These are phyloP conservation scores for Yarrowia bubula DNA, from an alignment of 805 yeast species.

Conservation along the genomic window DNA sequence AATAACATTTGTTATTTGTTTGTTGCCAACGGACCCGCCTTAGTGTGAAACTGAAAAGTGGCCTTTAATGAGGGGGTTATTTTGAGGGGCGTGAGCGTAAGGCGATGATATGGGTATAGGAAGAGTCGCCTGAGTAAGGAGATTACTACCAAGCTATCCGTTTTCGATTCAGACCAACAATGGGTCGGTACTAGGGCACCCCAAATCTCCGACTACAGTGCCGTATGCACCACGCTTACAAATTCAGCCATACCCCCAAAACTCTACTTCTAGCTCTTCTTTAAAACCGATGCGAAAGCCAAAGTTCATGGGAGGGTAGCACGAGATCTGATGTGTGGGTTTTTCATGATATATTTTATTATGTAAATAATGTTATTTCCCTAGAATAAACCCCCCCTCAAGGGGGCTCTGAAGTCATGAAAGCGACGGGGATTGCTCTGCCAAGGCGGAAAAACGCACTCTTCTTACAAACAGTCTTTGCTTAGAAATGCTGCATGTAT, in stretches of 20 bases:
- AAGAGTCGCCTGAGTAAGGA: too few species aligned
- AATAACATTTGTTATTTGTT: not conserved
- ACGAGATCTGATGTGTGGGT: too few species aligned
- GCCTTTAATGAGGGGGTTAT: not conserved
- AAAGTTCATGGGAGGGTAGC: constrained; percentile 21
- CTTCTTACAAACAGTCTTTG: constrained; percentile 2
- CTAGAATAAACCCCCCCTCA: too few species aligned
- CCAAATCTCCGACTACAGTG: not conserved
- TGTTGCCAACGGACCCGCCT: constrained; percentile 14
- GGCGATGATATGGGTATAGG: too few species aligned
- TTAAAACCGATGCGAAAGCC: constrained; percentile 21
- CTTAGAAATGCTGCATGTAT: not conserved
- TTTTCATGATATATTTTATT: too few species aligned
- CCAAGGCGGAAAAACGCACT: not conserved
- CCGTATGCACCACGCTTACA: not conserved
- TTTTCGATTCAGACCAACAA: too few species aligned
- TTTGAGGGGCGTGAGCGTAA: too few species aligned
- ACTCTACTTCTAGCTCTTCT: not conserved
- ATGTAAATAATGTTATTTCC: too few species aligned
- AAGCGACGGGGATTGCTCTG: not conserved
- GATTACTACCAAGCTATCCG: too few species aligned
- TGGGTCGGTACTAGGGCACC: too few species aligned
- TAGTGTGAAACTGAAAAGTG: not conserved
- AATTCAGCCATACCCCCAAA: not conserved
- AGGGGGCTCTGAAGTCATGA: not conserved